Evolutionary conservation across 2,329 filamentous ascomycete genomes (phyloP).

Genomic region (Aspergillus floridensis): DNA sequence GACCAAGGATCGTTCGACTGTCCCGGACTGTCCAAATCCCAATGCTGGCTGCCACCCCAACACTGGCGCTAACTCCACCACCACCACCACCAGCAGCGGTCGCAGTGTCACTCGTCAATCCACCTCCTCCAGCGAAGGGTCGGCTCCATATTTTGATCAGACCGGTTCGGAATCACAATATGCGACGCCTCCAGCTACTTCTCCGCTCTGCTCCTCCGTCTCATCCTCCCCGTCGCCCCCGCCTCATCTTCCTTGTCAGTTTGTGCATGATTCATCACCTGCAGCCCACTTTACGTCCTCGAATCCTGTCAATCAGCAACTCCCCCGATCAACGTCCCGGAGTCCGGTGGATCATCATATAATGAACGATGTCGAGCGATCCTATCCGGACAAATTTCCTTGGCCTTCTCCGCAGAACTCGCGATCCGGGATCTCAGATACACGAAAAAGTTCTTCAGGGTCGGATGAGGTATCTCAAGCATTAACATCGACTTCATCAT

Average conservation of each 20-base stretch:
- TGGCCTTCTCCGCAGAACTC: neutral
- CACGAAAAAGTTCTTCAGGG: neutral
- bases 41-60: neutral
- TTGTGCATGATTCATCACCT: constrained; percentile 3
- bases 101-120: neutral
- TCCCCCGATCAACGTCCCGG: neutral
- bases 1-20: constrained; percentile 29
- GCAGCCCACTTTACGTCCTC: neutral
- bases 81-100: neutral
- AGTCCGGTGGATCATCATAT: neutral
- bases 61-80: neutral
- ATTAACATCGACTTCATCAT: neutral
- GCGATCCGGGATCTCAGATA: neutral
- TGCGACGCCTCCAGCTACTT: constrained; percentile 8
- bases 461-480: neutral
- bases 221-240: constrained; percentile 13
- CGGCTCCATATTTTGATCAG: neutral
- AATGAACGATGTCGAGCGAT: neutral
- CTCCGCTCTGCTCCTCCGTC: constrained; percentile 3
- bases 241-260: neutral
- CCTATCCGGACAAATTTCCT: neutral
- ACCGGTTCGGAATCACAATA: neutral
- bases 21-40: constrained; percentile 9
- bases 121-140: neutral
- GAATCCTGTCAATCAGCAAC: neutral